Evolutionary conservation across 1,284 basidiomycete species (phyloP), one percentile per base, ranked within the genome.

Genomic region (Tylopilus sp.): DNA sequence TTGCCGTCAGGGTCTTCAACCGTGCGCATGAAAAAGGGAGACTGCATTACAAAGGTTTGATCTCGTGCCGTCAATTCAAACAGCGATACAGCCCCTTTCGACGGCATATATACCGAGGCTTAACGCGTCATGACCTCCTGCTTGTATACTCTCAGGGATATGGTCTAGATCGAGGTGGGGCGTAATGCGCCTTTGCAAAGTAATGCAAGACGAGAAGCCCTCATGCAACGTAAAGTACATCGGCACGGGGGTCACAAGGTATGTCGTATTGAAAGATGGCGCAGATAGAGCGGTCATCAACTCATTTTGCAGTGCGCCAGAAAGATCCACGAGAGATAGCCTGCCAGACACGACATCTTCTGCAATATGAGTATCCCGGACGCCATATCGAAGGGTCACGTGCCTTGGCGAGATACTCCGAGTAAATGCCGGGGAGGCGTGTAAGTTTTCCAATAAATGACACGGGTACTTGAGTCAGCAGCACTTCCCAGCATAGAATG

Each of bases 401-500:
- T 51, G 70, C 71, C 64, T 48, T 34, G 31, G 37, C 50, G 54
- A 6, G 51, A 51, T n/a, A 68, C 48, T 5, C 57, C 68, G 23
- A 74, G 64, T 25, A 73, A 50, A 53, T 72, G 68, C 33, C 63
- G 56, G 1, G 71, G 71, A 9, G 73, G 67, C 55, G 71, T 69
- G 47, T 71, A 73, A 5, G 69, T 74, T 56, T 69, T 74, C 73
- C 71, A 74, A 41, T 70, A 72, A 11, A 69, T 48, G n/a, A 73
- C 40, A 21, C 54, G 54, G 42, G 50, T 52, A 13, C 45, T 46
- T n/a, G 48, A 45, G 33, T 18, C 10, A 4, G 36, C 5, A 5
- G 35, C 5, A 37, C 37, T 23, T 13, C 30, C 39, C 41, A 70
- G 49, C 15, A 41, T 49, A 10, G 59, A 60, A 46, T 68, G 66